Percentiles rank a stretch among this genome's conserved stretches.
Conservation (phyloP, 1,284 basidiomycete genomes). For the Ustilago cynodontis region DNA sequence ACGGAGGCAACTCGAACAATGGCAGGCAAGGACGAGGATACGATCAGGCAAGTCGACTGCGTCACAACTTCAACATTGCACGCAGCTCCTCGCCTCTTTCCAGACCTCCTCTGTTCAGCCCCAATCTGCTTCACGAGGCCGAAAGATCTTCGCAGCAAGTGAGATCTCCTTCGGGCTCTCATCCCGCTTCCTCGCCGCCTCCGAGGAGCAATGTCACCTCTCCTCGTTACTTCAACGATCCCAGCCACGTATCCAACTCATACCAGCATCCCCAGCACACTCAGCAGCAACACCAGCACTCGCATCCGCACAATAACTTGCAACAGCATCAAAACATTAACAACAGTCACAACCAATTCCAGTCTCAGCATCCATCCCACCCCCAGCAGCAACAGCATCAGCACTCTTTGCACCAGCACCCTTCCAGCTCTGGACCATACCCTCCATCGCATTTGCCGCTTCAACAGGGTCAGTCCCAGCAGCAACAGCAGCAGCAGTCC, state of each 20-base stretch:
- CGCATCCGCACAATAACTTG: conserved; percentile 10
- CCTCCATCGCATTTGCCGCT: conserved; percentile 6
- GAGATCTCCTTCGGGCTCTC: conserved; percentile 35
- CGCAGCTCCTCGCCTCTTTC: conserved; percentile 49
- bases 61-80: conserved; percentile 41
- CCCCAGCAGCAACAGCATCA: conserved; percentile 11
- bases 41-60: conserved; percentile 39
- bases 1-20: neutral
- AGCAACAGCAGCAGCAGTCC: conserved; percentile 12
- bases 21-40: conserved; percentile 20
- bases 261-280: conserved; percentile 23
- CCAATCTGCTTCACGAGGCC: conserved; percentile 34
- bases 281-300: conserved; percentile 18
- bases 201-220: conserved; percentile 44
- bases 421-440: conserved; percentile 7
- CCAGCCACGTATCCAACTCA: conserved; percentile 15
- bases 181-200: conserved; percentile 41
- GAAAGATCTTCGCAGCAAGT: conserved; percentile 24
- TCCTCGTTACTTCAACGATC: conserved; percentile 42
- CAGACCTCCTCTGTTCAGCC: conserved; percentile 45
- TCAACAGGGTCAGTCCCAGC: conserved; percentile 15
- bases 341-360: conserved; percentile 10
- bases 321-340: conserved; percentile 6
- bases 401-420: conserved; percentile 7
- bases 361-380: conserved; percentile 14